These are phyloP conservation scores for Aspergillus sp. DNA, from an alignment of 2,329 filamentous ascomycete species.

Conservation along the genomic window DNA sequence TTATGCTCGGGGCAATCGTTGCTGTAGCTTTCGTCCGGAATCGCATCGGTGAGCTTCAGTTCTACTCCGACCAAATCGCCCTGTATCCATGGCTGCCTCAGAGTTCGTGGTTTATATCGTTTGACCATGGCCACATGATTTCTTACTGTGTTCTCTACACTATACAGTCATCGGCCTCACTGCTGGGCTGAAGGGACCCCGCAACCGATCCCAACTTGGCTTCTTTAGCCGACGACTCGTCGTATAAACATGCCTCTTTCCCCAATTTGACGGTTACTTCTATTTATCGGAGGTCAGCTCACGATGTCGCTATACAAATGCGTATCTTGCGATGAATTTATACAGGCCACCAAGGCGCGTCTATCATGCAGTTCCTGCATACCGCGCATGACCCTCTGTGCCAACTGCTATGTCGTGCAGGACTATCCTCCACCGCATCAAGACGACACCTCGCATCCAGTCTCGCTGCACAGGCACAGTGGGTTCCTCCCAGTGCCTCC, in stretches of 20 bases:
- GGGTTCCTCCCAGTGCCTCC: constrained; percentile 7
- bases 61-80: too few species aligned
- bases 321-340: constrained; percentile 1
- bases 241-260: neutral
- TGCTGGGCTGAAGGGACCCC: neutral
- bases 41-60: too few species aligned
- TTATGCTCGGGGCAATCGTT: too few species aligned
- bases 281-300: neutral
- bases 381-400: constrained; percentile 7
- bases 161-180: too few species aligned
- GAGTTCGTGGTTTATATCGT: too few species aligned
- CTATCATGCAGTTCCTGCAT: constrained; percentile 3
- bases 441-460: constrained; percentile 4
- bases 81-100: too few species aligned
- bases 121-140: too few species aligned
- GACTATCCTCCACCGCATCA: constrained; percentile 2
- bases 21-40: too few species aligned
- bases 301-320: constrained; percentile 9
- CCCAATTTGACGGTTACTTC: neutral
- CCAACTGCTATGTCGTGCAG: constrained; percentile 7
- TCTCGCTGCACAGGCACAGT: neutral
- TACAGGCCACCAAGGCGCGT: constrained; percentile 4
- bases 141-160: too few species aligned
- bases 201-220: neutral
- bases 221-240: neutral